Conservation (phyloP, 257 asterid species). For the Haberlea rhodopensis region DNA sequence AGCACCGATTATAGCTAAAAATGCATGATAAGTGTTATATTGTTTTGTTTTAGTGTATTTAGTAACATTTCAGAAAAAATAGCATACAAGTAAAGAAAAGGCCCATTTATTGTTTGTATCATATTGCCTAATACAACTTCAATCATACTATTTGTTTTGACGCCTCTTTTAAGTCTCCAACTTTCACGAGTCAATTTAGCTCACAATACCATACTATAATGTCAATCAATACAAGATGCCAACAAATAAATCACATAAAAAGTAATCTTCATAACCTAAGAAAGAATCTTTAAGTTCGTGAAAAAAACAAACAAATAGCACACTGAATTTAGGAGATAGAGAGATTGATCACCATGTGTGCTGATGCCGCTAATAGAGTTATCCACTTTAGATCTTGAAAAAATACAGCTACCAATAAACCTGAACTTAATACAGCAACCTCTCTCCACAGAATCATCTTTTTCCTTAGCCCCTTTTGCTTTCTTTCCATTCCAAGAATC, state of each 20-base stretch:
- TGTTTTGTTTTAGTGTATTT: too few relatives aligned
- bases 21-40: too few relatives aligned
- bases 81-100: too few relatives aligned
- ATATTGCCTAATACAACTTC: too few relatives aligned
- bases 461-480: conserved; percentile 39
- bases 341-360: conserved; percentile 58
- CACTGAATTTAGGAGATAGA: conserved; percentile 5
- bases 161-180: not conserved
- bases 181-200: not conserved
- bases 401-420: conserved; percentile 75
- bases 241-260: conserved; percentile 13
- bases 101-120: too few relatives aligned
- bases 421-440: conserved; percentile 79
- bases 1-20: too few relatives aligned
- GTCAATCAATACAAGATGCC: not conserved
- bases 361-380: conserved; percentile 91
- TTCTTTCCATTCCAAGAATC: conserved; percentile 52
- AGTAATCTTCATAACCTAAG: conserved; percentile 1
- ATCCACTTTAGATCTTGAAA: conserved; percentile 98
- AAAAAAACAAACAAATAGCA: conserved; percentile 19
- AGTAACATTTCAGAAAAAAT: too few relatives aligned
- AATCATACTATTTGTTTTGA: too few relatives aligned
- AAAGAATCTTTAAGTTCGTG: not conserved
- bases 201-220: not conserved
- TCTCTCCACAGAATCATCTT: conserved; percentile 36